Conservation (phyloP, 176 grass and related monocot species). For the Zea luxurians region DNA sequence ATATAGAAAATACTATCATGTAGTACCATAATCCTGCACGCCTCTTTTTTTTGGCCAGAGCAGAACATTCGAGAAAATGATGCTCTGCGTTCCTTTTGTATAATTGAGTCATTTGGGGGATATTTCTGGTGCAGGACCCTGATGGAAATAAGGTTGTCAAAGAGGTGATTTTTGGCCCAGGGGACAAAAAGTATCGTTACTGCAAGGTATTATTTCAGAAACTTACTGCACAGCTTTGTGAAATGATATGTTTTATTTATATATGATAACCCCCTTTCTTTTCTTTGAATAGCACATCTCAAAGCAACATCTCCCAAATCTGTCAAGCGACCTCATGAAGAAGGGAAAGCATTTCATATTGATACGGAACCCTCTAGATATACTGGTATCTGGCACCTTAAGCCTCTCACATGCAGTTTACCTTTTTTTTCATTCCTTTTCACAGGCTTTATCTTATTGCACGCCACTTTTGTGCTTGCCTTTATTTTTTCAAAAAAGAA, state of each 20-base stretch:
- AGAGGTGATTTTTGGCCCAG: slow-evolving; percentile 81
- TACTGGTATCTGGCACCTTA: slow-evolving; percentile 60
- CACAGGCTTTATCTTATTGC: background rate
- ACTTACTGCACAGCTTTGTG: slow-evolving; percentile 4
- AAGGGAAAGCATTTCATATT: slow-evolving; percentile 97
- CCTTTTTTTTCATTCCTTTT: background rate
- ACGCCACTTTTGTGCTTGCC: background rate
- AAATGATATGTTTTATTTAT: slow-evolving; percentile 5
- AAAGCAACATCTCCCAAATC: slow-evolving; percentile 75
- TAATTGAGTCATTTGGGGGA: background rate
- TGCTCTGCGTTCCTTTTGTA: background rate
- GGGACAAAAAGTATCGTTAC: slow-evolving; percentile 71
- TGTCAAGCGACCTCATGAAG: slow-evolving; percentile 75
- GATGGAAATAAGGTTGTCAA: slow-evolving; percentile 85
- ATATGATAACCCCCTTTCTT: slow-evolving; percentile 9
- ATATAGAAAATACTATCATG: background rate
- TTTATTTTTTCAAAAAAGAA: background rate
- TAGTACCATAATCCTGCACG: background rate
- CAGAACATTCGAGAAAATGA: background rate
- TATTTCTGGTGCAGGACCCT: slow-evolving; percentile 59
- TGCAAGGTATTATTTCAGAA: slow-evolving; percentile 69
- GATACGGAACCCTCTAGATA: slow-evolving; percentile 86
- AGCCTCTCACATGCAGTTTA: background rate
- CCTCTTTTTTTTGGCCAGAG: background rate
- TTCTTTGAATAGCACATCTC: slow-evolving; percentile 71